Base-by-base conservation (phyloP, 257 asterid genomes). In the Solanum boliviense region DNA sequence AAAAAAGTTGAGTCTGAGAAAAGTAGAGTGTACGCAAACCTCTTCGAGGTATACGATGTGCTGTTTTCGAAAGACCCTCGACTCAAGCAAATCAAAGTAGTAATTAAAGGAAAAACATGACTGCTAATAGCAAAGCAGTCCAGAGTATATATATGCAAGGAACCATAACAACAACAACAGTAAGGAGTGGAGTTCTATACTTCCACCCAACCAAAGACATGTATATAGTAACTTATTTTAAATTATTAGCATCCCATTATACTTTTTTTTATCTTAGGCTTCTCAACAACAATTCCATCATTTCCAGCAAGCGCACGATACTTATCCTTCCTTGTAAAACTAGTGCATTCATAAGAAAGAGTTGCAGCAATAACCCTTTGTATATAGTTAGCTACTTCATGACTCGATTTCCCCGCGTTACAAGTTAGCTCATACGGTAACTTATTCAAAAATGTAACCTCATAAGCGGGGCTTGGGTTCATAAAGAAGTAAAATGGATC, bases 231-330 rank as follows among this genome's bases (percentile, higher is more conserved):
- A 1, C 7, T 65, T 7, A 25, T 7, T 67, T 65, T 65, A 60
- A 9, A 60, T 9, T 56, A 60, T 74, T 83, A 91, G 25, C 91
- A 89, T 34, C 93, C 93, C 91, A 91, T 89, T 35, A 89, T 79
- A 34, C 90, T 29, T 62, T 84, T 58, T 39, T 86, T 70, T 2
- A 39, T 72, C 60, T 44, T 73, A 31, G 88, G 88, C 83, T 89
- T 91, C 32, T 89, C 90, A 31, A 74, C 87, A 21, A 89, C 91
- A 5, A 72, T 81, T 39, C 93, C 91, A 84, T 91, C 93, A 71
- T 91, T 91, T n/a, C 91, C 91, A 31, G 91, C 91, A 39, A 91
- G 93, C 9, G 91, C 93, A 38, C 90, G 86, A 72, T 89, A 91
- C 86, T 91, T 89, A 62, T 91, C 93, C 86, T 89, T 91, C 90